A percentile compares a stretch with the other conserved stretches of the same genome.
phyloP scores from a whole-genome alignment of 495 filamentous ascomycete genomes.

The Acidomyces sp. region DNA sequence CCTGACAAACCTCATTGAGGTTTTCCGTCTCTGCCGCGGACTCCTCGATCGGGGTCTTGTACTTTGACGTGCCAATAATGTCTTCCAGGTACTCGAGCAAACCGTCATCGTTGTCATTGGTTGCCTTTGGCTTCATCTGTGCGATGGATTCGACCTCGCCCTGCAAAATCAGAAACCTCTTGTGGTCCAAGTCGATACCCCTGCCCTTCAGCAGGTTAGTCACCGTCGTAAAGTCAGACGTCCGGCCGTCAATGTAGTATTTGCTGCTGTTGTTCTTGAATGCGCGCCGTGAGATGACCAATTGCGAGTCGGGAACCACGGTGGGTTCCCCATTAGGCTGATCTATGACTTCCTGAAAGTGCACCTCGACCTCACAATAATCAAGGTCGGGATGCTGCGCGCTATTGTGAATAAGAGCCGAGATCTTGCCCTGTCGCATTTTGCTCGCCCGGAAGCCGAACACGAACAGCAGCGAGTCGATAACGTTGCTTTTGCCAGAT shows the following conservation, averaged over 20 bases:
- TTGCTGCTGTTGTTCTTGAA: conserved; percentile 98
- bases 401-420: conserved; percentile 92
- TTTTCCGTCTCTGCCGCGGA: conserved; percentile 75
- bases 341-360: conserved; percentile 91
- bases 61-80: conserved; percentile 96
- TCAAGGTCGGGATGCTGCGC: conserved; percentile 71
- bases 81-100: conserved; percentile 94
- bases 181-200: conserved; percentile 93
- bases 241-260: conserved; percentile 85
- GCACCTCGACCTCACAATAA: conserved; percentile 86
- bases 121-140: conserved; percentile 97
- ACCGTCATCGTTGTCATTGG: conserved; percentile 87
- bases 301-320: conserved; percentile 64
- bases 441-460: conserved; percentile 98
- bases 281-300: conserved; percentile 79
- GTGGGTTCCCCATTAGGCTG: conserved; percentile 58
- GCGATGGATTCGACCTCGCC: conserved; percentile 97
- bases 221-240: conserved; percentile 81
- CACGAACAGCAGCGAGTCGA: conserved; percentile 93
- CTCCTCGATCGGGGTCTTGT: conserved; percentile 94
- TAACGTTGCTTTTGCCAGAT: conserved; percentile 97
- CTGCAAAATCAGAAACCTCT: conserved; percentile 93
- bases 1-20: conserved; percentile 84
- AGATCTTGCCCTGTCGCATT: conserved; percentile 98
- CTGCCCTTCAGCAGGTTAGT: conserved; percentile 76